Percentiles rank a stretch among this genome's conserved stretches.
Evolutionary conservation across 2,329 filamentous ascomycete genomes (phyloP).

Genomic region (Paecilomyces fulvus): DNA sequence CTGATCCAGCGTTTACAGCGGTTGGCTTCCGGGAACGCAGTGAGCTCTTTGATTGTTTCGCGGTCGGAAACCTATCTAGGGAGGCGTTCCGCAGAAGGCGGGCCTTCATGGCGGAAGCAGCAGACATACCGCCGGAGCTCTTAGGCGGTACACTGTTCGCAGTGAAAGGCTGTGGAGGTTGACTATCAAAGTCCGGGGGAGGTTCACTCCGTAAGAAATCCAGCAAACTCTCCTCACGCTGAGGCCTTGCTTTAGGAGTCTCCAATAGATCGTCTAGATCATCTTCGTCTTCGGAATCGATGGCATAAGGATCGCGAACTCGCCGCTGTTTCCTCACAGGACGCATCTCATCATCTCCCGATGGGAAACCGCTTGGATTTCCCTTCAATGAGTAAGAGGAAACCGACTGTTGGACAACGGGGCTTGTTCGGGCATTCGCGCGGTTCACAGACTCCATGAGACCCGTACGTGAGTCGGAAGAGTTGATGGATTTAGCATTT

Average conservation of each 20-base stretch:
- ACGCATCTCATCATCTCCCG: constrained; percentile 34
- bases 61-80: constrained; percentile 17
- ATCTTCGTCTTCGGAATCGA: constrained; percentile 66
- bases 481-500: constrained; percentile 44
- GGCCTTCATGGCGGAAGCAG: constrained; percentile 22
- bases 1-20: neutral
- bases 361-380: constrained; percentile 9
- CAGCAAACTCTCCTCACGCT: constrained; percentile 36
- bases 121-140: constrained; percentile 7
- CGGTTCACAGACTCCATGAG: constrained; percentile 44
- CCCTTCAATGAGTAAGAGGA: constrained; percentile 1
- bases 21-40: constrained; percentile 17
- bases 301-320: constrained; percentile 84
- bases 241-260: constrained; percentile 18
- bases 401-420: constrained; percentile 8
- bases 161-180: constrained; percentile 22
- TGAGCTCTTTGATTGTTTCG: constrained; percentile 25
- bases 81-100: constrained; percentile 26
- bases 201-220: constrained; percentile 41
- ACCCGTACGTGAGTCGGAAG: constrained; percentile 65
- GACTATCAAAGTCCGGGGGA: constrained; percentile 24
- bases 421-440: constrained; percentile 17
- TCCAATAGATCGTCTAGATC: constrained; percentile 52
- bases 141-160: constrained; percentile 12
- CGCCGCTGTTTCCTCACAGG: constrained; percentile 68